Base-by-base conservation (phyloP, 1,139 yeast species). In the Magnusiomyces clavatus region DNA sequence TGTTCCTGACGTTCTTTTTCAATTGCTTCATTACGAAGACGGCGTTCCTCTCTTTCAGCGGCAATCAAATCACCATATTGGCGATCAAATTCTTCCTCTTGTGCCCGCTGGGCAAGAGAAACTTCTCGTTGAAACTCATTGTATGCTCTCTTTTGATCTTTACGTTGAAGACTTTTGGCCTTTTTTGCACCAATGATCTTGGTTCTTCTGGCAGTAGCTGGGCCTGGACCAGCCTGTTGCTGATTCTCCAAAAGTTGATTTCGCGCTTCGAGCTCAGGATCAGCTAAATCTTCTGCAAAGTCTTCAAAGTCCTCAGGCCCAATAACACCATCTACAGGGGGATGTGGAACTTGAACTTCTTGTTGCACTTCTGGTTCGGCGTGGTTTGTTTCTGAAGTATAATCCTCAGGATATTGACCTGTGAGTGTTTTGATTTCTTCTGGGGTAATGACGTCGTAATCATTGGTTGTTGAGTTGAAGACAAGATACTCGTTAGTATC, bases 91-190 rank as follows among this genome's bases (percentile, higher is more conserved):
- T 54, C 48, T 20, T 56, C 55, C 29, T 54, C 51, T 6, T 55
- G 57, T 11, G 49, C 51, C 19, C 48, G 45, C 29, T 50, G 50
- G 31, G 52, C 46, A 19, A 51, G 20, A 5, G 55, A 49, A 46
- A 48, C 46, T 31, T 48, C 50, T 35, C 59, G 51, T 8, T 48
- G 40, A 39, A 53, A 51, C 34, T 57, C 59, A 44, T 41, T 36
- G 46, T 53, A 57, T 14, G 55, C 54, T n/a, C 57, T 47, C 16
- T 49, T 45, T 48, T 54, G 57, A 20, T 56, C 59, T 24, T 49
- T 50, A 8, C 51, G 47, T 17, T 54, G 56, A 8, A 57, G 43
- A 1, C 58, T 54, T 46, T 50, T 53, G 29, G 59, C 52, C 39
- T 57, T 57, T 39, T 57, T 57, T 8, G 57, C 43, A 19, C 57